Evolutionary conservation across 257 asterid species (phyloP).

Genomic region (Marsdenia floribunda): DNA sequence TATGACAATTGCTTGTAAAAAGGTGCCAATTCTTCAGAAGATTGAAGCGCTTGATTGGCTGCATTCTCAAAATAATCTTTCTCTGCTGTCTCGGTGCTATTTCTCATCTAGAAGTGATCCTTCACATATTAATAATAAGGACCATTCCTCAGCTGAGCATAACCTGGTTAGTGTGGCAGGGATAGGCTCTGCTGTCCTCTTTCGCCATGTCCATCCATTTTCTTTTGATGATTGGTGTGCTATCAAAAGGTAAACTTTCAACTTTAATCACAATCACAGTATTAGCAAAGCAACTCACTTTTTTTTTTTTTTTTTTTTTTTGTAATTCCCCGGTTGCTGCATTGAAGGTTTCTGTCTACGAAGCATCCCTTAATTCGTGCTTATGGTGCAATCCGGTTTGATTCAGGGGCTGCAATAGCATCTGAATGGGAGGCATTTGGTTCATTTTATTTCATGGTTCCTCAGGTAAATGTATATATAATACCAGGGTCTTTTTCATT

Average conservation of each 20-base stretch:
- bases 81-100: conserved; percentile 75
- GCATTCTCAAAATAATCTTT: conserved; percentile 45
- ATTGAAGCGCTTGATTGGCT: conserved; percentile 86
- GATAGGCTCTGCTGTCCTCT: conserved; percentile 84
- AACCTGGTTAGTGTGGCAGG: conserved; percentile 83
- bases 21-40: conserved; percentile 76
- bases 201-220: conserved; percentile 63
- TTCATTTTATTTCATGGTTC: conserved; percentile 89
- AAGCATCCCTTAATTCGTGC: conserved; percentile 85
- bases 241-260: conserved; percentile 52
- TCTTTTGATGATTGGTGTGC: conserved; percentile 75
- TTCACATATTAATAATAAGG: background rate
- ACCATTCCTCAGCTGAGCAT: conserved; percentile 15
- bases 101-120: conserved; percentile 66
- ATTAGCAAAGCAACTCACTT: background rate
- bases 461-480: conserved; percentile 48
- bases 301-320: too few species aligned
- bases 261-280: too few species aligned
- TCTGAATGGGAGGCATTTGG: conserved; percentile 90
- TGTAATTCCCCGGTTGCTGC: conserved; percentile 9
- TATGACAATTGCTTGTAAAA: background rate
- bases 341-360: conserved; percentile 73
- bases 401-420: conserved; percentile 49
- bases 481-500: background rate
- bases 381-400: conserved; percentile 91